Evolutionary conservation across 371 early-diverging fungal species (phyloP), one percentile per base, ranked within the genome.

Genomic region (Cokeromyces recurvatus): DNA sequence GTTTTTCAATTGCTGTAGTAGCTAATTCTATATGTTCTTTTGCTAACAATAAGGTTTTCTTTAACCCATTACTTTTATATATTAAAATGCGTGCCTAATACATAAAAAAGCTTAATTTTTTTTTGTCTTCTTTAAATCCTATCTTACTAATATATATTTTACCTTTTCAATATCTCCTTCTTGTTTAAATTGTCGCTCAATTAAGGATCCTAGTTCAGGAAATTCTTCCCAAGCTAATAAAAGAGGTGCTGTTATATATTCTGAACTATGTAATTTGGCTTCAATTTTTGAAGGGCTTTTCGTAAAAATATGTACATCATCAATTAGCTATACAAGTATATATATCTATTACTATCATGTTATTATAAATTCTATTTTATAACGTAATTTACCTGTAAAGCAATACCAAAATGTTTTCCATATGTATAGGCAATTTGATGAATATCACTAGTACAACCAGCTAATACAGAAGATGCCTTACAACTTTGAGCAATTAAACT

Each of bases 401-500:
- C 95, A 9, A 95, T 66, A 14, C 97, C 97, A 38, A 96, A 46
- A 71, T 93, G 82, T 40, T 79, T 82, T 3, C 97, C 97, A 62
- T 86, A 97, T 24, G 68, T 65, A 64, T 89, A 93, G 1, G 92
- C 85, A 22, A 85, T 74, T 27, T 90, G 83, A 19, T 76, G 69
- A 3, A 91, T 78, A 19, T 86, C 87, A 14, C 62, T 65, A 0
- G 87, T 68, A 27, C 84, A 77, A 16, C 90, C 89, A 44, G 91
- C 93, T 29, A 97, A 69, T 4, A 95, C 84, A 12, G 94, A 87
- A 9, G 94, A 82, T 3, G 92, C 88, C 23, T 86, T 81, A 56
- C 93, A 93, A 51, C 91, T 90, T 55, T 94, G 91, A 32, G 97
- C 95, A 49, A 97, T 92, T 66, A 97, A 69, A 60, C 89, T 85